Evolutionary conservation across 176 grass and related monocot species (phyloP), one percentile per base, ranked within the genome.

Genomic region (Ananas comosus): DNA sequence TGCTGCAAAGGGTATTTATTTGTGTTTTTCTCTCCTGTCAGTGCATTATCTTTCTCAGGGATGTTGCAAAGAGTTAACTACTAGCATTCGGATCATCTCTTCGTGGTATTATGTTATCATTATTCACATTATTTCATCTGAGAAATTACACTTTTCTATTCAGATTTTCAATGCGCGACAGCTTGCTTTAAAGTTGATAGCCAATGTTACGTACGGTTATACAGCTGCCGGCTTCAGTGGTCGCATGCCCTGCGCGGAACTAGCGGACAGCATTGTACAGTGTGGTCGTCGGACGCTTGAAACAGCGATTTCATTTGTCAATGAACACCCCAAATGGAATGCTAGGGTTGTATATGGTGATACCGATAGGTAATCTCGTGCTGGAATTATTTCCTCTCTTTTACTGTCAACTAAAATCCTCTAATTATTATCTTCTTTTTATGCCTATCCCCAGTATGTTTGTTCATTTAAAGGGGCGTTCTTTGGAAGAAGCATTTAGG

Each of bases 141-240:
- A 70, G 67, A 33, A 71, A 64, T 71, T 49, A 49, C 27, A 71
- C n/a, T 70, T 28, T 77, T 67, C 16, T 51, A 56, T 68, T 58
- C 92, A 96, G 92, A 92, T 96, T 83, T 86, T 80, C 81, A 96
- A 96, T 83, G 92, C 92, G 83, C 79, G 92, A 63, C 92, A 96
- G 80, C 92, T 92, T 76, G 92, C 92, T 76, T 71, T 96, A 67
- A 91, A 96, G 79, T 74, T 92, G 74, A 96, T 92, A 87, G 92
- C 92, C 57, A 96, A 96, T 78, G 92, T 96, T 47, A 91, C 88
- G 22, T 96, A 96, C 72, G 92, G 88, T 86, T 96, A 96, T 72
- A 92, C 92, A 68, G 92, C 92, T 80, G 92, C 92, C 80, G 88
- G 92, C 53, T 96, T 91, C 67, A 96, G 86, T 66, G 92, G 92